Base-by-base conservation (phyloP, 106 monocot genomes). In the Dendrobium officinale region DNA sequence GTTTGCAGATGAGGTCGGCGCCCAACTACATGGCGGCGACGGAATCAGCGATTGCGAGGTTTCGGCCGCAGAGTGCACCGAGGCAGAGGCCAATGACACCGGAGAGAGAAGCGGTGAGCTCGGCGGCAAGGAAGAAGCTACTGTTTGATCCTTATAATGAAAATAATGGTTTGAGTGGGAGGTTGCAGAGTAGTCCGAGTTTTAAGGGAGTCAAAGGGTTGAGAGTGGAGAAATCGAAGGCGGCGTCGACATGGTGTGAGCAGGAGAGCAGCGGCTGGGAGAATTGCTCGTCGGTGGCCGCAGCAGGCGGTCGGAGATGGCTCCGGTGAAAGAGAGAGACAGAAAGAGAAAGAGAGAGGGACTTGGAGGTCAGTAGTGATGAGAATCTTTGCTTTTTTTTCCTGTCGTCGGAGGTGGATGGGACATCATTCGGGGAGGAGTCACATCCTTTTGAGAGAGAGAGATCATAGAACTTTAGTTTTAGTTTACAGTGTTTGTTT, bases 21-120 rank as follows among this genome's bases (percentile, higher is more conserved):
- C 90, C 88, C 9, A 87, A 72, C 49, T 91, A 91, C 78, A 91
- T 91, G 91, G 85, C 88, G 9, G 70, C 85, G 77, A 91, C 91
- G 27, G 85, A 91, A 79, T 91, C 88, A 0, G 86, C 91, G 9
- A 77, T 37, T 73, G 88, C 91, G 5, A 86, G 87, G 80, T 78
- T 76, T 2, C 66, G 91, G 76, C 87, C 87, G 9, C 87, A 86
- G 77, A 90, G 90, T 73, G 87, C 89, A 7, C 90, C 90, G 31
- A 90, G 54, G 67, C 90, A 85, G 81, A 83, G 90, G 72, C 79
- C 81, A 6, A 24, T 37, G 78, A 59, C 55, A 1, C 78, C 73
- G 16, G 72, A 79, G 58, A 48, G 44, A 43, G 79, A 75, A 56
- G 5, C 40, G 66, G 75, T 29, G 74, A 55, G 61, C 4, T 55